Evolutionary conservation across 805 yeast genomes (phyloP).

Genomic region (Candida oleophila): DNA sequence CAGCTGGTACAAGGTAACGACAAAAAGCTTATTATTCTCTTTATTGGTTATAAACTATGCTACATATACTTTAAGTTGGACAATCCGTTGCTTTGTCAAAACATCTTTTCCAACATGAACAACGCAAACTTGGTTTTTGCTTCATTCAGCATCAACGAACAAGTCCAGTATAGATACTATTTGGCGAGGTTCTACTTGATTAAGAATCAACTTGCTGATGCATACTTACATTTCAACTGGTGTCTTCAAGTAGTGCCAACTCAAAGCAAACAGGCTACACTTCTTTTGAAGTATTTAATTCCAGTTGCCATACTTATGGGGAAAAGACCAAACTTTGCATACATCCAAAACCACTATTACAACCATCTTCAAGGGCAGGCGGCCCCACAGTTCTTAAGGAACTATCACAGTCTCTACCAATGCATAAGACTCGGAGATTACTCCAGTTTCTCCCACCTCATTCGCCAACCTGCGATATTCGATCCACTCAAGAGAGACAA

Average conservation of each 20-base stretch:
- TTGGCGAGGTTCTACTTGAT: constrained; percentile 55
- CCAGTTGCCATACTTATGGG: constrained; percentile 59
- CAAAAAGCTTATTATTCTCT: constrained; percentile 52
- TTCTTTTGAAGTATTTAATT: constrained; percentile 47
- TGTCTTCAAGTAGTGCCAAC: constrained; percentile 41
- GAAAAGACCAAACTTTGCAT: constrained; percentile 40
- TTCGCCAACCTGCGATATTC: constrained; percentile 35
- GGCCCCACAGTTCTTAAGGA: constrained; percentile 18
- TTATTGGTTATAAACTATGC: constrained; percentile 54
- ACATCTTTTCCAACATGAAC: constrained; percentile 60
- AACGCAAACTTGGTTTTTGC: constrained; percentile 45
- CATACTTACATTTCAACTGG: constrained; percentile 54
- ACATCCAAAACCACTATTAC: constrained; percentile 12
- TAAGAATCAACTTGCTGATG: constrained; percentile 48
- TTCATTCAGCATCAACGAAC: constrained; percentile 43
- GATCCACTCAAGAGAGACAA: constrained; percentile 22
- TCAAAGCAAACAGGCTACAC: constrained; percentile 29
- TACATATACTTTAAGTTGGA: constrained; percentile 54
- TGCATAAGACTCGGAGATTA: constrained; percentile 46
- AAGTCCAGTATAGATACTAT: constrained; percentile 52
- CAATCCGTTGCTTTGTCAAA: constrained; percentile 58
- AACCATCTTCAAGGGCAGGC: constrained; percentile 6
- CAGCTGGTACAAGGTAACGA: constrained; percentile 31
- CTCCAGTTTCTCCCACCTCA: constrained; percentile 26
- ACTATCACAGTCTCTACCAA: constrained; percentile 37